Evolutionary conservation across 768 basidiomycete species (phyloP).

Genomic region (Russula foetens): DNA sequence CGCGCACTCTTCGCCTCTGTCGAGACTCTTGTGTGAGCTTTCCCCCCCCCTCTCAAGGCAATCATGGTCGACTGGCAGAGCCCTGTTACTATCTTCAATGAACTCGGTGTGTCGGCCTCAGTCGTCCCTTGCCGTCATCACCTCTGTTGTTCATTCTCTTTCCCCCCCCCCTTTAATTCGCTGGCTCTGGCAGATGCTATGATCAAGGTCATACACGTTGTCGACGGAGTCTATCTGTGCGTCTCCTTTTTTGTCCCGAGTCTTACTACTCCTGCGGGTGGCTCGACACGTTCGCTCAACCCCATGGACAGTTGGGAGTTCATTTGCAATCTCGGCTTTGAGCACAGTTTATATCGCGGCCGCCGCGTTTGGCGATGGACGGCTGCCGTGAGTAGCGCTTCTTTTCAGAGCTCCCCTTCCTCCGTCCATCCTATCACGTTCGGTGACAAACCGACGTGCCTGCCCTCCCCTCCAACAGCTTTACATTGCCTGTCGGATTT

Average conservation of each 20-base stretch:
- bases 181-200: neutral
- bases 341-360: conserved; percentile 3
- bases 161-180: no score
- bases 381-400: neutral
- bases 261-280: no score
- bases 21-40: neutral
- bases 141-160: neutral
- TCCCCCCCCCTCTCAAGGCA: no score
- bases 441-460: neutral
- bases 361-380: conserved; percentile 18
- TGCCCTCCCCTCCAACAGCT: neutral
- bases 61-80: conserved; percentile 18
- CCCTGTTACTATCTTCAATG: neutral
- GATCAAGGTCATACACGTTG: conserved; percentile 16
- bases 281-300: no score
- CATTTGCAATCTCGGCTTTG: conserved; percentile 12
- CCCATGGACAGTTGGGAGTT: conserved; percentile 21
- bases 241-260: neutral
- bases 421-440: neutral
- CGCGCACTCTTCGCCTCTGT: no score
- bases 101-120: neutral
- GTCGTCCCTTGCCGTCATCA: neutral
- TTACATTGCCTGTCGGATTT: conserved; percentile 8
- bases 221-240: conserved; percentile 17
- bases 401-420: no score